Percentiles rank a stretch among this genome's conserved stretches.
phyloP scores from a whole-genome alignment of 371 early-diverging fungal genomes.

The Saksenaea vasiformis region DNA sequence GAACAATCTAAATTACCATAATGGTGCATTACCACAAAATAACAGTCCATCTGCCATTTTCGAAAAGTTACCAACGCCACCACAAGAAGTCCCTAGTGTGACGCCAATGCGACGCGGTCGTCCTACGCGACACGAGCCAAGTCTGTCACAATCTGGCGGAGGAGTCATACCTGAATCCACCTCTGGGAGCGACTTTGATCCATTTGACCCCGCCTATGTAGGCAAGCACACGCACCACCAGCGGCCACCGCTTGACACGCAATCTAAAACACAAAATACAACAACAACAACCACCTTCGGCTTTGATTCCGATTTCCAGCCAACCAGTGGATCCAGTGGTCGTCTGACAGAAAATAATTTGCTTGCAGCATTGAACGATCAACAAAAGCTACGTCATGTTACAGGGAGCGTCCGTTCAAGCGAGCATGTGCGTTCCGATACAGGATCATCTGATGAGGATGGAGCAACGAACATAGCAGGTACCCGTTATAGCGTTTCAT shows the following conservation, averaged over 20 bases:
- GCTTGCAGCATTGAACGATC: not conserved
- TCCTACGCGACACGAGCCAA: slow-evolving; percentile 45
- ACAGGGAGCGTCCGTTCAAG: slow-evolving; percentile 10
- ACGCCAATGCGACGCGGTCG: slow-evolving; percentile 79
- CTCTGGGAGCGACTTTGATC: slow-evolving; percentile 2
- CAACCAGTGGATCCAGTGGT: not conserved
- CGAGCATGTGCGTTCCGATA: slow-evolving; percentile 14
- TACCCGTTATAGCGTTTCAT: slow-evolving; percentile 21
- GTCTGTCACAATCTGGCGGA: slow-evolving; percentile 1
- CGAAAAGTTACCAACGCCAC: slow-evolving; percentile 36
- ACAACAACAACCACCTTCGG: no score
- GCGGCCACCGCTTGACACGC: not conserved
- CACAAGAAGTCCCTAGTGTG: slow-evolving; percentile 50
- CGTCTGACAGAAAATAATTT: not conserved
- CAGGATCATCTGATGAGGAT: not conserved
- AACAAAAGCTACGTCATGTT: not conserved
- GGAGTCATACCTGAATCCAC: not conserved
- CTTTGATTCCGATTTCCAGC: slow-evolving; percentile 27
- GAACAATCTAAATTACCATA: not conserved
- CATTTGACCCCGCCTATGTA: slow-evolving; percentile 12
- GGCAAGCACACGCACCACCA: not conserved
- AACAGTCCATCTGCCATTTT: slow-evolving; percentile 35
- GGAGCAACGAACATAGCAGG: not conserved
- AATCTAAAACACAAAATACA: not conserved
- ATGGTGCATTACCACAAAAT: slow-evolving; percentile 4